A percentile compares a stretch with the other conserved stretches of the same genome.
Conservation (phyloP, 306 rosid genomes). For the Erythrophleum fordii region DNA sequence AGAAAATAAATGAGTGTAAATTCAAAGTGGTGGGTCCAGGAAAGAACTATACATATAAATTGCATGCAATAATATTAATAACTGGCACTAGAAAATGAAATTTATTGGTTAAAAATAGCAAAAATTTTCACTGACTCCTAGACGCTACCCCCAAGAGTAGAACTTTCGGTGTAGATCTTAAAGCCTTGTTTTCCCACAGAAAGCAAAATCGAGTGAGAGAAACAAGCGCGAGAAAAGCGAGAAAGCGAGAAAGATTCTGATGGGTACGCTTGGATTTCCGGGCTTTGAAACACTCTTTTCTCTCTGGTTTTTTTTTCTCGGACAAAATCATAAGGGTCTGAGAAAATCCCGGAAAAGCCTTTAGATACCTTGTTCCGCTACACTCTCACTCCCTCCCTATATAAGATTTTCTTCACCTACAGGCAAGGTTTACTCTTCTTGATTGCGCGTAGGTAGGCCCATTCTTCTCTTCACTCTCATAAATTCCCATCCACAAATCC, state of each 20-base stretch:
- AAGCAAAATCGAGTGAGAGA: slow-evolving; percentile 39
- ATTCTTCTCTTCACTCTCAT: slow-evolving; percentile 30
- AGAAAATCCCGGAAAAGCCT: slow-evolving; percentile 53
- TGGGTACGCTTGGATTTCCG: slow-evolving; percentile 59
- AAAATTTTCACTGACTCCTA: slow-evolving; percentile 36
- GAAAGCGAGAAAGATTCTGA: slow-evolving; percentile 53
- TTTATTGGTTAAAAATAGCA: slow-evolving; percentile 31
- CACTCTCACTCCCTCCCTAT: slow-evolving; percentile 1
- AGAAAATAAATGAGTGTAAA: background rate
- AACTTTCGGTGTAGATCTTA: background rate
- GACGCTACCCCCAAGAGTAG: background rate
- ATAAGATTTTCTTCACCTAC: slow-evolving; percentile 32
- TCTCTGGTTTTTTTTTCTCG: slow-evolving; percentile 23
- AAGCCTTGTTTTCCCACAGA: slow-evolving; percentile 17
- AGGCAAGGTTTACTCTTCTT: slow-evolving; percentile 33
- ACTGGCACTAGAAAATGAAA: slow-evolving; percentile 4
- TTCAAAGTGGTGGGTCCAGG: background rate
- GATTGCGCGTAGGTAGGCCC: slow-evolving; percentile 32
- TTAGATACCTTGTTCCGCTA: slow-evolving; percentile 18
- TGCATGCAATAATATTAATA: slow-evolving; percentile 25
- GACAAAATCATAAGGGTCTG: slow-evolving; percentile 43
- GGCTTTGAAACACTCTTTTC: slow-evolving; percentile 34
- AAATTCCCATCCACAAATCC: slow-evolving; percentile 45
- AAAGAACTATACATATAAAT: slow-evolving; percentile 10
- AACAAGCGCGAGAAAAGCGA: slow-evolving; percentile 44